A percentile compares a stretch with the other conserved stretches of the same genome.
phyloP scores from a whole-genome alignment of 2,329 filamentous ascomycete genomes.

The Capronia epimyces region DNA sequence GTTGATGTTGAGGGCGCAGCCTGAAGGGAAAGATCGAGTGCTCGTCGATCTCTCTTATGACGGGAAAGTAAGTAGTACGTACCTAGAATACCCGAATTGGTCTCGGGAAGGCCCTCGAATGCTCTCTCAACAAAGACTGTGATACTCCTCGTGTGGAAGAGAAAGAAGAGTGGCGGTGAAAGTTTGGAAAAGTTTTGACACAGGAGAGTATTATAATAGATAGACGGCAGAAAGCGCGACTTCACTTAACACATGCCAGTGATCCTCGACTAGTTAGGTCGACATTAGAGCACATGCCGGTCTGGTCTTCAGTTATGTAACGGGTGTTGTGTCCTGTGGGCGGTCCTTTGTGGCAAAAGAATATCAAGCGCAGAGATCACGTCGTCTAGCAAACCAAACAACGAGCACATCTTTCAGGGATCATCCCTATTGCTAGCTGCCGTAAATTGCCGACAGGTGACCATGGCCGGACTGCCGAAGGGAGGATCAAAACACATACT shows the following conservation, averaged over 20 bases:
- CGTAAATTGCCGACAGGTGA: not conserved
- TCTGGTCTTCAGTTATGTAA: too few relatives aligned
- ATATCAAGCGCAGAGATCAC: not conserved
- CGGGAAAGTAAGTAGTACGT: not conserved
- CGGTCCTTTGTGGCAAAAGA: not conserved
- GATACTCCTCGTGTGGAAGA: not conserved
- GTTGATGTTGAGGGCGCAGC: not conserved
- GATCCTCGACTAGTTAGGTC: too few relatives aligned
- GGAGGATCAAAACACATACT: constrained; percentile 1
- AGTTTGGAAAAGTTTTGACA: not conserved
- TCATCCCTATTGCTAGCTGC: not conserved
- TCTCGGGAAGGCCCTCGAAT: not conserved
- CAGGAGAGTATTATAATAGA: not conserved
- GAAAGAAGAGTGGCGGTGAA: not conserved
- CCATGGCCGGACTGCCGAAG: not conserved
- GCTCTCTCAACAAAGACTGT: not conserved
- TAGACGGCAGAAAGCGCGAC: not conserved
- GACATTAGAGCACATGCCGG: too few relatives aligned
- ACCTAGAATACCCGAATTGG: not conserved
- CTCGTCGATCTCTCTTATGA: not conserved
- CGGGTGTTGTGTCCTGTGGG: not conserved
- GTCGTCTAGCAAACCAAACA: not conserved
- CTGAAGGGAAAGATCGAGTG: not conserved
- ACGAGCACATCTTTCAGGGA: not conserved
- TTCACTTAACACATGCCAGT: not conserved